Base-by-base conservation (phyloP, 2,329 filamentous ascomycete species). In the Ceratocystis alfenasii region DNA sequence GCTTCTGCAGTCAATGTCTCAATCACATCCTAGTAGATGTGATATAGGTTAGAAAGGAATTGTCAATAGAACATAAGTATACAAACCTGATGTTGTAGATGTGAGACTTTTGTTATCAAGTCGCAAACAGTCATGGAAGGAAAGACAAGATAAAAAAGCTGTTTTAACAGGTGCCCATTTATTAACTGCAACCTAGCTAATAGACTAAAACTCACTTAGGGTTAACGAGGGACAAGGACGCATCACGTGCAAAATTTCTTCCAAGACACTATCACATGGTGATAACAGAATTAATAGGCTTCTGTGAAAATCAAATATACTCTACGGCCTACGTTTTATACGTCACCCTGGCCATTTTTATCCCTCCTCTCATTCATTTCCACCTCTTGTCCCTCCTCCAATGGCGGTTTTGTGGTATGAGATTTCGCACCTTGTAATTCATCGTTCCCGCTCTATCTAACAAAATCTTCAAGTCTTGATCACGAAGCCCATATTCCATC, bases 11-110 rank as follows among this genome's bases (percentile, higher is more conserved):
- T 2, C 55, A 59, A 25, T 20, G 25, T 59, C n/a, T 20, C 6
- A 59, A 59, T 59, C 55, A 59, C 55, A 59, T 59, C 6, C 28
- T 59, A 59, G 55, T 30, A 59, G 12, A 59, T 5, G n/a, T 7
- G 36, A 4, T 8, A n/a, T 33, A 3, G 17, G 7, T 3, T 20
- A 8, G 33, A 30, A 8, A 59, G 12, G 0, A n/a, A 2, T 5
- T 36, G 30, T 59, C 15, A 33, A 12, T 36, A n/a, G 12, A 59
- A 12, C 5, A 8, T 4, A 59, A 59, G 20, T 25, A 53, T 12
- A 59, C 17, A n/a, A 20, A 10, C 55, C 20, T 33, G 28, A n/a
- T 33, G 12, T 59, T 25, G 8, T 15, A 10, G 10, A 41, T 41
- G 12, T 12, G 33, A 41, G 10, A 15, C 36, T 41, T 41, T 41